Percentiles rank a stretch among this genome's conserved stretches.
phyloP scores from a whole-genome alignment of 257 asterid species.

The Solanum virginianum region DNA sequence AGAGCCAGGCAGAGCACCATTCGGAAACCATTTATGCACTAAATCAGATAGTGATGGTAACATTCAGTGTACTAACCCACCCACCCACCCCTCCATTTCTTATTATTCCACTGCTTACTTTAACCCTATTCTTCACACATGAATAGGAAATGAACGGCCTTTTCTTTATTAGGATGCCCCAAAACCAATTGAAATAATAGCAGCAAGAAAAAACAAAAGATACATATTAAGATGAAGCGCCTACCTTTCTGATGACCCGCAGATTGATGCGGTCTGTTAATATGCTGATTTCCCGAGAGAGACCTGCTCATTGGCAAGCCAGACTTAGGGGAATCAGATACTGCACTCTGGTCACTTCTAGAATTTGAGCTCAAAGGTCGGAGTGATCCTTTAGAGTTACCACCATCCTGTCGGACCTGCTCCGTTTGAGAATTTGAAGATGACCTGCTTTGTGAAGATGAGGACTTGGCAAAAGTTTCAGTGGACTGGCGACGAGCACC shows the following conservation, averaged over 20 bases:
- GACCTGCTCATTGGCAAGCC: conserved; percentile 33
- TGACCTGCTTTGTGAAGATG: conserved; percentile 38
- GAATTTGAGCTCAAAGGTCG: conserved; percentile 27
- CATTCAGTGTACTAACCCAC: not conserved
- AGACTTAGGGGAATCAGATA: conserved; percentile 31
- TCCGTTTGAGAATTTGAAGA: conserved; percentile 27
- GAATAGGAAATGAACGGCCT: not conserved
- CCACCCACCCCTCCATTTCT: not conserved
- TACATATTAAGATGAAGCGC: not conserved
- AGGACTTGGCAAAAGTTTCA: conserved; percentile 33
- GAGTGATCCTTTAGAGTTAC: conserved; percentile 31
- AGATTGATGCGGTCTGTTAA: conserved; percentile 54
- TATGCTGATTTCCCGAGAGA: conserved; percentile 40
- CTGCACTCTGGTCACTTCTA: conserved; percentile 40
- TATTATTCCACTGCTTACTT: not conserved
- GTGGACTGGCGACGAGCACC: conserved; percentile 73
- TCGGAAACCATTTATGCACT: not conserved
- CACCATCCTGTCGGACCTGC: conserved; percentile 23
- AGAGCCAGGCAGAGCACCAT: not conserved
- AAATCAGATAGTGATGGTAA: not conserved
- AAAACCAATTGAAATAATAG: conserved; percentile 40
- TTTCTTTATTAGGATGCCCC: not conserved
- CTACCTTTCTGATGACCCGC: conserved; percentile 87
- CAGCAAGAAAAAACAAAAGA: conserved; percentile 40
- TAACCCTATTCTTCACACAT: not conserved